phyloP scores from a whole-genome alignment of 1,284 basidiomycete species.

The Apiotrichum sp. region DNA sequence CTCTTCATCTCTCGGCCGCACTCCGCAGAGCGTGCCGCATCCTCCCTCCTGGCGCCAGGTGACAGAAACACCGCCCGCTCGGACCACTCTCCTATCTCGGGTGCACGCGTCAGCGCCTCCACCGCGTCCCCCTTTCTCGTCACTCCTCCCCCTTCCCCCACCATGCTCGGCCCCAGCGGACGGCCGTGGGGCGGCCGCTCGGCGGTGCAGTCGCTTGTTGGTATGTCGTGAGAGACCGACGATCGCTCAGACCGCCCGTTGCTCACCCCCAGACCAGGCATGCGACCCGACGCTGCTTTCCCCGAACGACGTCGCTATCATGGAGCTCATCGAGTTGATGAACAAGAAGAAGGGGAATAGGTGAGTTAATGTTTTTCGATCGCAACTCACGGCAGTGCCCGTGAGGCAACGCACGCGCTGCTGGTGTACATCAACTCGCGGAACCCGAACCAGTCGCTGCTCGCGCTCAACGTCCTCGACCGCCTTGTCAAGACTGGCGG shows the following conservation, averaged over 20 bases:
- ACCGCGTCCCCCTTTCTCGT: neutral
- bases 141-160: neutral
- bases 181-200: constrained; percentile 38
- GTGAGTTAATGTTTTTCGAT: constrained; percentile 52
- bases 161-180: constrained; percentile 24
- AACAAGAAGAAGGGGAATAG: constrained; percentile 95
- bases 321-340: constrained; percentile 89
- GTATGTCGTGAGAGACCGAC: constrained; percentile 21
- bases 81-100: neutral
- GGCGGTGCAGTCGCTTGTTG: constrained; percentile 43
- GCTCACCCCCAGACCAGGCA: constrained; percentile 55
- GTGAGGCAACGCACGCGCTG: constrained; percentile 52
- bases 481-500: constrained; percentile 93
- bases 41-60: too few relatives aligned
- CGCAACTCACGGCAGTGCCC: constrained; percentile 14
- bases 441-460: constrained; percentile 41
- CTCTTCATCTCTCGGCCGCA: too few relatives aligned
- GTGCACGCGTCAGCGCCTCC: neutral
- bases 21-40: too few relatives aligned
- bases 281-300: constrained; percentile 81
- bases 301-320: constrained; percentile 85
- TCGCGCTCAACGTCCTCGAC: constrained; percentile 62
- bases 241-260: too few relatives aligned
- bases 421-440: constrained; percentile 43
- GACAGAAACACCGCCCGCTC: too few relatives aligned